A percentile compares a stretch with the other conserved stretches of the same genome.
phyloP scores from a whole-genome alignment of 257 asterid species.

The Plantago ovata region DNA sequence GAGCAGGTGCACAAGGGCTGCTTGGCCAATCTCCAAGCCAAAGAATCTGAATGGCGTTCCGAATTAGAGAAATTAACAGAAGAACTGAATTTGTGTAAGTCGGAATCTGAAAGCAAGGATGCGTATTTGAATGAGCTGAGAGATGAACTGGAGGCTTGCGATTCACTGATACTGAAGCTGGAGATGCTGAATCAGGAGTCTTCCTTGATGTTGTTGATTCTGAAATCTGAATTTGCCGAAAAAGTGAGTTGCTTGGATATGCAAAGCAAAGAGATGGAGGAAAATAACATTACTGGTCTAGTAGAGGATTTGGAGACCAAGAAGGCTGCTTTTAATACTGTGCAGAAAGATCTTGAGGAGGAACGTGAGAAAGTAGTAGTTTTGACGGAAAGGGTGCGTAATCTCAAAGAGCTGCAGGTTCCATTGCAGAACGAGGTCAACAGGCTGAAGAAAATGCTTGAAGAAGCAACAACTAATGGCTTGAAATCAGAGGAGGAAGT shows the following conservation, averaged over 20 bases:
- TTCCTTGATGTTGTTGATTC: conserved; percentile 46
- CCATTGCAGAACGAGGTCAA: conserved; percentile 51
- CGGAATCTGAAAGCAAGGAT: conserved; percentile 43
- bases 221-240: conserved; percentile 52
- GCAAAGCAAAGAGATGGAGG: conserved; percentile 31
- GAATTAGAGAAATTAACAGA: conserved; percentile 44
- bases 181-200: conserved; percentile 60
- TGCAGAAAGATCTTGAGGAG: conserved; percentile 53
- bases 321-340: conserved; percentile 36
- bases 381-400: conserved; percentile 38
- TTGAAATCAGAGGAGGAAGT: conserved; percentile 46
- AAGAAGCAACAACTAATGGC: conserved; percentile 39
- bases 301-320: conserved; percentile 50
- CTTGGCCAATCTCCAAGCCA: conserved; percentile 48
- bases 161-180: conserved; percentile 48
- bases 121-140: conserved; percentile 43
- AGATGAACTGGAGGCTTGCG: conserved; percentile 56
- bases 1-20: conserved; percentile 65
- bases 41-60: conserved; percentile 67
- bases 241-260: conserved; percentile 28
- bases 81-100: conserved; percentile 42
- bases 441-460: conserved; percentile 43
- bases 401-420: conserved; percentile 39
- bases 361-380: conserved; percentile 46
- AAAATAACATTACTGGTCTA: conserved; percentile 25